Evolutionary conservation across 148 eudicot species (phyloP), one percentile per base, ranked within the genome.

Genomic region (Polygonum aviculare): DNA sequence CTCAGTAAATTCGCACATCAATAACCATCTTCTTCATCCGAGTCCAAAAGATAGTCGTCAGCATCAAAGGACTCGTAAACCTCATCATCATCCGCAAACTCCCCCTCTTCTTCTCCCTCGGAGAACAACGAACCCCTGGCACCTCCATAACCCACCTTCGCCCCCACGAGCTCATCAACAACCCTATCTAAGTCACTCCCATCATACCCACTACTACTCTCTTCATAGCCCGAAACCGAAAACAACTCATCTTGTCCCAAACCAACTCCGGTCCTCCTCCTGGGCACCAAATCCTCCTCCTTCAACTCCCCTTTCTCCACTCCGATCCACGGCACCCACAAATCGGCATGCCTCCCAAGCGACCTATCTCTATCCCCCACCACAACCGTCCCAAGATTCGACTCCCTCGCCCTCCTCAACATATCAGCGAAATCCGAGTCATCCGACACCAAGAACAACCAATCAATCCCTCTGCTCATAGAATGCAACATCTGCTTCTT

Each of bases 401-500:
- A 79, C 81, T 87, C 96, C 83, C 89, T 85, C 8, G 94, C 98
- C 83, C 80, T 87, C 84, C 89, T 83, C 86, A 93, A 87, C 96
- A 91, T 91, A 50, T 89, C 96, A 1, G 80, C 51, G 73, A 93
- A 93, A 77, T 91, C 98, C 7, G 98, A 93, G 88, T 93, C 98
- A 75, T 93, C 98, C 3, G 96, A 93, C 12, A 93, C 94, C 79
- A 93, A 80, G 44, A 93, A 80, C 80, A 91, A 70, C 93, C 98
- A 91, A 86, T 90, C 96, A 49, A 89, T 78, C 76, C 98, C 96
- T 12, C 94, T 59, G 63, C 81, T 91, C 92, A 93, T 87, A 0
- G 90, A 85, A 54, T 88, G 92, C 83, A 80, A 59, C 90, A 91
- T 89, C 70, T 89, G 92, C 82, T 86, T 91, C 80, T 89, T 93